Evolutionary conservation across 1,284 basidiomycete species (phyloP).

Genomic region (Pseudozyma sp.): DNA sequence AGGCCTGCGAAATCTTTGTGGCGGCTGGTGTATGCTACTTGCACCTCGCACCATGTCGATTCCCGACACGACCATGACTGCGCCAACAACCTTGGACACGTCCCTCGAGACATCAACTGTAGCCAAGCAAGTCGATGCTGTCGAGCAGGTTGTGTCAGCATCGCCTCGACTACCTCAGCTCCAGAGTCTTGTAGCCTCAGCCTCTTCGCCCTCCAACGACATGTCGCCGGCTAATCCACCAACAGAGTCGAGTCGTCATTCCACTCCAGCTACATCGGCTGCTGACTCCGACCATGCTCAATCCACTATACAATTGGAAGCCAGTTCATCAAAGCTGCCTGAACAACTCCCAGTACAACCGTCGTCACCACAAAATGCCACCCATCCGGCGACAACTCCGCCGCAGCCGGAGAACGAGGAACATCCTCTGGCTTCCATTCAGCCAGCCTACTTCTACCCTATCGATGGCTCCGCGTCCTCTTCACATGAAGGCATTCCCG

Average conservation of each 20-base stretch:
- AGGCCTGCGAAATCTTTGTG: neutral
- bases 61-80: slow-evolving; percentile 7
- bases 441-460: slow-evolving; percentile 64
- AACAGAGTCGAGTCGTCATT: slow-evolving; percentile 44
- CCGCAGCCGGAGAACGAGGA: slow-evolving; percentile 11
- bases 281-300: slow-evolving; percentile 35
- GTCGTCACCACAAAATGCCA: neutral
- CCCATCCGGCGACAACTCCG: neutral
- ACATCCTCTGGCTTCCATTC: slow-evolving; percentile 43
- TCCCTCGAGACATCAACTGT: neutral
- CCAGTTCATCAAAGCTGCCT: slow-evolving; percentile 5
- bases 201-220: slow-evolving; percentile 27
- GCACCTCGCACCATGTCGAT: slow-evolving; percentile 20
- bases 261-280: slow-evolving; percentile 48
- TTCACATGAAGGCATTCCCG: slow-evolving; percentile 59
- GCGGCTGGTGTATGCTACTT: slow-evolving; percentile 2
- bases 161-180: slow-evolving; percentile 25
- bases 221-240: slow-evolving; percentile 28
- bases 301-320: neutral
- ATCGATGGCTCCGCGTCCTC: slow-evolving; percentile 29
- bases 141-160: neutral
- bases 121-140: neutral
- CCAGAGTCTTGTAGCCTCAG: slow-evolving; percentile 20
- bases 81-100: slow-evolving; percentile 5
- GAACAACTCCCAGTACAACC: slow-evolving; percentile 1